Percentiles rank a stretch among this genome's conserved stretches.
These are phyloP conservation scores for Mrakia hoshinonis DNA, from an alignment of 768 basidiomycete species.

Conservation along the genomic window DNA sequence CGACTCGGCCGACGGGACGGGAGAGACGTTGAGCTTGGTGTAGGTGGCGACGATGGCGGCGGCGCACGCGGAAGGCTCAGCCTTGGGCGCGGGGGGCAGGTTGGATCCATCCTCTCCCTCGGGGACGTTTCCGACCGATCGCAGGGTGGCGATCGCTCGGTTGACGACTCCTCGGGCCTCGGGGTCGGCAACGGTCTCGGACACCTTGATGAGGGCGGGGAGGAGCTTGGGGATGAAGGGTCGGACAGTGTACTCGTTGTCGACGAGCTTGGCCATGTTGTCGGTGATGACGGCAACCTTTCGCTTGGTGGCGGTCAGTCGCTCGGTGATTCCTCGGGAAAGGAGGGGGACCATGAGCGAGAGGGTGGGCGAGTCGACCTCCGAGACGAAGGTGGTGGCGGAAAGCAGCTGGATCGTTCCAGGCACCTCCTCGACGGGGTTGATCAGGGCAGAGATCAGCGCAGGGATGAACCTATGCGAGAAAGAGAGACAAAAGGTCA, in stretches of 20 bases:
- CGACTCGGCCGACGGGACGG: conserved; percentile 51
- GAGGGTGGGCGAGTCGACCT: conserved; percentile 93
- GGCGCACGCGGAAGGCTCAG: conserved; percentile 59
- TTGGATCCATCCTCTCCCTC: conserved; percentile 75
- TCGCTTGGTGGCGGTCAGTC: conserved; percentile 90
- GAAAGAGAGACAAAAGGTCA: conserved; percentile 30
- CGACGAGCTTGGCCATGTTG: conserved; percentile 98
- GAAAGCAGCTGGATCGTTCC: conserved; percentile 90
- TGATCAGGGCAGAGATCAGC: conserved; percentile 93
- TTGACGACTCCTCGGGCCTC: conserved; percentile 89
- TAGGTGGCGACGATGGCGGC: conserved; percentile 64
- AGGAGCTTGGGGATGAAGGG: conserved; percentile 94
- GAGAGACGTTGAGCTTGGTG: conserved; percentile 66
- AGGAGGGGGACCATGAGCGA: conserved; percentile 96
- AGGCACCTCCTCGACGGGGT: conserved; percentile 98
- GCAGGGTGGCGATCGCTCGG: conserved; percentile 89
- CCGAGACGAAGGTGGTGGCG: conserved; percentile 98
- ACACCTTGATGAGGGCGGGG: conserved; percentile 90
- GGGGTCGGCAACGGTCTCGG: conserved; percentile 89
- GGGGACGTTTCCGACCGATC: conserved; percentile 87
- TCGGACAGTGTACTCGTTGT: conserved; percentile 86
- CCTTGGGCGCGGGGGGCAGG: conserved; percentile 72
- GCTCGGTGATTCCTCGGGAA: conserved; percentile 85
- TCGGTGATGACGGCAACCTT: conserved; percentile 96
- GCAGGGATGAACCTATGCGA: conserved; percentile 75